Evolutionary conservation across 1,284 basidiomycete genomes (phyloP), one percentile per base, ranked within the genome.

Genomic region (Schizopora paradoxa): DNA sequence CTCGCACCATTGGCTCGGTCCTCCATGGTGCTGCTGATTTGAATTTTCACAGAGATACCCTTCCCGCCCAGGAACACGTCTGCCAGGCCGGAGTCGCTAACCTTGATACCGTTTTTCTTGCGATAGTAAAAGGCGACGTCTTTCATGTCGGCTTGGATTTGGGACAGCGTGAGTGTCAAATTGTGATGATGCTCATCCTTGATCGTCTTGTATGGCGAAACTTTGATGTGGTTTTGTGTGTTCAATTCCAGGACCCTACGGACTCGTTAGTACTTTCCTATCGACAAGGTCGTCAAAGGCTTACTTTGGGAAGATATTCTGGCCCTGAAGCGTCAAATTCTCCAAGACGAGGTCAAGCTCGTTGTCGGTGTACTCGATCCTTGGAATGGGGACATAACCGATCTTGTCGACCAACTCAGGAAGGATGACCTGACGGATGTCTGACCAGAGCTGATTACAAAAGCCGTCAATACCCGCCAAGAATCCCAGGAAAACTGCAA

Each of bases 91-190:
- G 81, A 83, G 68, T 97, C 94, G 36, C 68, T 76, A 61, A 96
- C 66, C 10, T 84, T 80, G 58, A 90, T 76, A 4, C 88, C 87
- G 0, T 68, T 72, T 72, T 88, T 88, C 70, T 78, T 86, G 53
- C 69, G 73, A 64, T 89, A 90, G 61, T 86, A 91, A 63, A 95
- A 94, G 10, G 85, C 82, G 16, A 95, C 87, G 58, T 95, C 91
- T 29, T 86, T 77, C 74, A 96, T 85, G 60, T 95, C 91, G n/a
- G 87, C 85, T 65, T 98, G 94, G 59, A 97, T 89, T 65, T 97
- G 92, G 22, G 72, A 70, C 29, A 93, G 69, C 4, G 76, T 79
- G 47, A 94, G 60, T n/a, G 73, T 79, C 57, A 92, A 77, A 52
- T 79, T 76, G 62, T 91, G 86, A 52, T 74, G 72, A 41, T 72